A percentile compares a stretch with the other conserved stretches of the same genome.
Evolutionary conservation across 1,284 basidiomycete species (phyloP).

Genomic region (Austropuccinia psidii): DNA sequence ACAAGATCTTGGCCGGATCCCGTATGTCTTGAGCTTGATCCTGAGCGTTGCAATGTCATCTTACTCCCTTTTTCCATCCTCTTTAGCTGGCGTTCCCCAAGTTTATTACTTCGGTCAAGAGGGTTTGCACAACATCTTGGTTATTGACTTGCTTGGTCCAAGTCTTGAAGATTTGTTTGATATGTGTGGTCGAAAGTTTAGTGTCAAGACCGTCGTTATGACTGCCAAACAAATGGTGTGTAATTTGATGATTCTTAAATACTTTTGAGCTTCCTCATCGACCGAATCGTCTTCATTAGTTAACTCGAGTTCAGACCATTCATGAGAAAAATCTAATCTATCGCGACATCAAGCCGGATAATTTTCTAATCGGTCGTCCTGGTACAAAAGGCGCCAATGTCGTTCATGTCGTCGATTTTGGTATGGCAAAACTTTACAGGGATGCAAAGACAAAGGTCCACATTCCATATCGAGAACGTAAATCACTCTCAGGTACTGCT

Average conservation of each 20-base stretch:
- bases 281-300: conserved; percentile 50
- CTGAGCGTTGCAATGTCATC: background rate
- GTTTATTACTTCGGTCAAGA: conserved; percentile 98
- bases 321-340: conserved; percentile 97
- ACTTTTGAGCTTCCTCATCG: background rate
- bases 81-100: conserved; percentile 75
- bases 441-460: conserved; percentile 96
- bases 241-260: background rate
- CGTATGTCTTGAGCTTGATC: conserved; percentile 55
- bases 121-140: conserved; percentile 92
- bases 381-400: conserved; percentile 76
- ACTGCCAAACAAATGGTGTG: conserved; percentile 87
- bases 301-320: conserved; percentile 83
- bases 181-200: conserved; percentile 90
- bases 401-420: conserved; percentile 85
- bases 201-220: conserved; percentile 93
- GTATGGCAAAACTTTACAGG: conserved; percentile 96
- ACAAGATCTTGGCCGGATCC: conserved; percentile 86
- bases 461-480: conserved; percentile 91
- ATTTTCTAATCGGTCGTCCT: conserved; percentile 86
- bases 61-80: background rate
- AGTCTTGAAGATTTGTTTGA: conserved; percentile 91
- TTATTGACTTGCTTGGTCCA: conserved; percentile 88
- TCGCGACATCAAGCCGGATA: conserved; percentile 95
- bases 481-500: conserved; percentile 79